Base-by-base conservation (phyloP, 345 rosid genomes). In the Crucihimalaya himalaica region DNA sequence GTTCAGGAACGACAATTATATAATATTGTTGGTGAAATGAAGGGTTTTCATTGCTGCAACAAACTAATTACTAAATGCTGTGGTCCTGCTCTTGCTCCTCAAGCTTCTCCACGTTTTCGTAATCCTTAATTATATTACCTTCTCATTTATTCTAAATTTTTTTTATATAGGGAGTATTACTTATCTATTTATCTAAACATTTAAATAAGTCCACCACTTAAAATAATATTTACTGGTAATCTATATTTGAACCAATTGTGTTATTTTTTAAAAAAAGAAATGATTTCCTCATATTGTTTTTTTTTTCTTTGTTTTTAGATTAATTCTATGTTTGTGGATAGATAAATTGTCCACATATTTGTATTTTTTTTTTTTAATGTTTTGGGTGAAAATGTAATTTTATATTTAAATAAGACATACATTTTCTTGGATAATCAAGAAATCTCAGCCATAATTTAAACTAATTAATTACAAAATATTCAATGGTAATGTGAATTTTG, bases 31-130 rank as follows among this genome's bases (percentile, higher is more conserved):
- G 56, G 29, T 3, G n/a, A 15, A 21, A 42, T 35, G 27, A 18
- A 23, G 29, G 8, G 31, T 51, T 23, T 23, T 23, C 28, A 25
- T 65, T 73, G 77, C 54, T 73, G 77, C 71, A 73, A 65, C 35
- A 23, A 23, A 51, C 4, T 51, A n/a, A 23, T 51, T 4, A 23
- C 31, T 51, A 12, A 1, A 6, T 51, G 56, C 23, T 51, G 56
- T 23, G 9, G 28, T 51, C 27, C 25, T 48, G 14, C 53, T 48
- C 53, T 27, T 46, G 23, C 23, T 16, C 20, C 50, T 29, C 23
- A 19, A 14, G 28, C 54, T 50, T 4, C 8, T 31, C 7, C 32
- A 8, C 37, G 3, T 8, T 8, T 28, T 50, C 28, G 15, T 5
- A 21, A 50, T 3, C 21, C 20, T 16, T 16, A 18, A 45, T 45